Evolutionary conservation across 2,329 filamentous ascomycete species (phyloP), one percentile per base, ranked within the genome.

Genomic region (Xylariales sp.): DNA sequence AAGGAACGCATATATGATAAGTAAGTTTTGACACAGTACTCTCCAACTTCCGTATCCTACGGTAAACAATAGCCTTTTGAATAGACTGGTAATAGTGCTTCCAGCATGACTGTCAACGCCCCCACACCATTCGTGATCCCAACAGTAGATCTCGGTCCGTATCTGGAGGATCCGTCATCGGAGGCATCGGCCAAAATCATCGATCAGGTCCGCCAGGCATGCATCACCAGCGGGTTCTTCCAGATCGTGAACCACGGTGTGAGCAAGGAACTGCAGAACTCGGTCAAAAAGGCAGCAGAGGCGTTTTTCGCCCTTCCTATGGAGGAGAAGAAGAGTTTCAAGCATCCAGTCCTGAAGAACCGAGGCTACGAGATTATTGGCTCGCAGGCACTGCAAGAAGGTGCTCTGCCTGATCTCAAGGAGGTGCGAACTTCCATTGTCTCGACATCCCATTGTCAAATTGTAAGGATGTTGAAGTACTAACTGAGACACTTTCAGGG

Each of bases 291-390:
- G 13, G 57, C 61, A 3, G 59, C 65, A 12, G 60, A 65, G 44
- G 57, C 56, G 11, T 64, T 78, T 47, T 78, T 80, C 47, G 53
- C 58, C 4, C 61, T 78, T 5, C 62, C 69, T 0, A 47, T 64
- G 3, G 61, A 65, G 16, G 62, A 65, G 31, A 76, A 75, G 50
- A 57, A 61, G 17, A 59, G 60, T 41, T 53, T 70, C 7, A 46
- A 61, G 48, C 54, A 63, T 48, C 54, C 56, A 41, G 58, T 62
- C 50, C 37, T 49, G 11, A 56, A 51, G 19, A 66, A 72, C 46
- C 60, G 72, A 33, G 72, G 72, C 15, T 76, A 75, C 45, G 72
- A 76, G 46, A 55, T 67, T 29, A 53, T 73, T 3, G 58, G 63
- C 5, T 63, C 61, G 3, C 69, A 74, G 43, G 64, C 61, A 3